Conservation (phyloP, 2,329 filamentous ascomycete species). For the Fusarium sarcochroum region DNA sequence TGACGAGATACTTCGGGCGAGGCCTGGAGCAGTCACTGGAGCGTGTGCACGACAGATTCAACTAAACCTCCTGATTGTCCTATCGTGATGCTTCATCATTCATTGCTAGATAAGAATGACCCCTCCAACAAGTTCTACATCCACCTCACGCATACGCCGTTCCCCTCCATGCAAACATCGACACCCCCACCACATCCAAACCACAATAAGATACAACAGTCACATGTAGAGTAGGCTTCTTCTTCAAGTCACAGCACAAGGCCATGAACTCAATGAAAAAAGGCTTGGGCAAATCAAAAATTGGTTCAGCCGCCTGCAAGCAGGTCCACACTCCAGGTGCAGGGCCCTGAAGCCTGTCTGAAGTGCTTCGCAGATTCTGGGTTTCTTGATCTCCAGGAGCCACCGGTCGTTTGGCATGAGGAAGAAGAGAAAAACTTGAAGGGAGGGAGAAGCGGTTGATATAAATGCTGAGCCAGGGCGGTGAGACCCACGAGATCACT, state of each 20-base stretch:
- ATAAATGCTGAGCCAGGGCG: constrained; percentile 15
- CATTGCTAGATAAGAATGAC: accelerated
- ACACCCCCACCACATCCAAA: background rate
- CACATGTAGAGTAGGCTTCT: constrained; percentile 12
- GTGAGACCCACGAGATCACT: constrained; percentile 12
- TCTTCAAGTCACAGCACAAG: constrained; percentile 41
- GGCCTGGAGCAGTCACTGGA: background rate
- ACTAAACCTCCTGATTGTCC: background rate
- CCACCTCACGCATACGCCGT: background rate
- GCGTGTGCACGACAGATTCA: background rate
- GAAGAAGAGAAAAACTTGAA: constrained; percentile 2
- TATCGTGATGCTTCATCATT: accelerated
- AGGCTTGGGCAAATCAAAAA: constrained; percentile 27
- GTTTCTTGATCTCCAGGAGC: constrained; percentile 27
- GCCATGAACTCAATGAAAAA: constrained; percentile 43
- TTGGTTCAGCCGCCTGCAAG: constrained; percentile 16
- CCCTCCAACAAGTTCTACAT: accelerated
- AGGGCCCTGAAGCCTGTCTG: background rate
- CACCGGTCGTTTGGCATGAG: constrained; percentile 18
- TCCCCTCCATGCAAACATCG: background rate
- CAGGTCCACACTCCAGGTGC: background rate
- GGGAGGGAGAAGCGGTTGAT: constrained; percentile 2
- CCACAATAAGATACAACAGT: background rate
- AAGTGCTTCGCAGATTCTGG: constrained; percentile 23
- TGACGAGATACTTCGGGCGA: background rate